Conservation (phyloP, 306 rosid species). For the Castanopsis chinensis region DNA sequence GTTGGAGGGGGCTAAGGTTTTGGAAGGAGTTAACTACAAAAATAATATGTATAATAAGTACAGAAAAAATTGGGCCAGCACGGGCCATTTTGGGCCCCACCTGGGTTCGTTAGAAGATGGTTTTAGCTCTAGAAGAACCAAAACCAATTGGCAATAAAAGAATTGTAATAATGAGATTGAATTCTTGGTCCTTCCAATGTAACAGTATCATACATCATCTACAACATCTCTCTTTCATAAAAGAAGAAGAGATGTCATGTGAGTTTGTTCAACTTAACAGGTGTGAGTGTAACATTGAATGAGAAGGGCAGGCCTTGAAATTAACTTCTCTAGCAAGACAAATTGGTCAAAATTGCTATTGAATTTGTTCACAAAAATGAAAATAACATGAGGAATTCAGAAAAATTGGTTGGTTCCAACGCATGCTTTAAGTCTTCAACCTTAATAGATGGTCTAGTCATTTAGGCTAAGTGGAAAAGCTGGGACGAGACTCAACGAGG, state of each 20-base stretch:
- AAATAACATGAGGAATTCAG: background rate
- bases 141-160: background rate
- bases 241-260: too few relatives aligned
- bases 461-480: too few relatives aligned
- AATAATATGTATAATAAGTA: too few relatives aligned
- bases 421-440: background rate
- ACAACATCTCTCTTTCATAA: background rate
- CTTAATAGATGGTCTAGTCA: too few relatives aligned
- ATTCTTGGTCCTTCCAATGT: conserved; percentile 10
- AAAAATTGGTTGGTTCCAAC: background rate
- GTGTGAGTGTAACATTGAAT: background rate
- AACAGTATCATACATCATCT: conserved; percentile 3
- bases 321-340: background rate
- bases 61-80: too few relatives aligned
- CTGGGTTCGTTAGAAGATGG: background rate
- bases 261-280: background rate
- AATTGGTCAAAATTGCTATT: background rate
- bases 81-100: too few relatives aligned
- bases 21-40: too few relatives aligned
- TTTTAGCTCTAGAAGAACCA: background rate
- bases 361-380: background rate
- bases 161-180: conserved; percentile 12
- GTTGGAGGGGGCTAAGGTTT: too few relatives aligned
- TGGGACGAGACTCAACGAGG: too few relatives aligned
- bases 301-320: too few relatives aligned